A percentile compares a stretch with the other conserved stretches of the same genome.
Conservation (phyloP, 108 stramenopile species). For the Cylindrotheca fusiformis region DNA sequence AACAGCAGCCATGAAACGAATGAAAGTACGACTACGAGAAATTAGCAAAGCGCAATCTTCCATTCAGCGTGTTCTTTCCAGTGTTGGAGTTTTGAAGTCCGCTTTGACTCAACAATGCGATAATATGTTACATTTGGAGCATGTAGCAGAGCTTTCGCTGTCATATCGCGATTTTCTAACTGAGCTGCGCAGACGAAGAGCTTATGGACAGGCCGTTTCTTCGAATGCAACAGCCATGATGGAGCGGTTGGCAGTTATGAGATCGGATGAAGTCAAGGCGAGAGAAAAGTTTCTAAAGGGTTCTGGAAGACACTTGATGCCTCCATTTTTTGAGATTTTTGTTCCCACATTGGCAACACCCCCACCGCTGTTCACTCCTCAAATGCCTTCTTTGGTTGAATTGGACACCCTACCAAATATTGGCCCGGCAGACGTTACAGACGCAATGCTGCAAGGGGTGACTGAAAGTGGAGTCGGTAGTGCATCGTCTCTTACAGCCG, state of each 20-base stretch:
- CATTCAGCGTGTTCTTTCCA: constrained; percentile 69
- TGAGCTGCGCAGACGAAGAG: constrained; percentile 65
- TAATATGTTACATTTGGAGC: constrained; percentile 78
- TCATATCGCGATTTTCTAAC: constrained; percentile 67
- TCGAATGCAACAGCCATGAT: constrained; percentile 65
- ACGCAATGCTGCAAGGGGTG: constrained; percentile 29
- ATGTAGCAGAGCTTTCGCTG: constrained; percentile 64
- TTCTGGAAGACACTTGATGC: constrained; percentile 79
- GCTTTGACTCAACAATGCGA: constrained; percentile 65
- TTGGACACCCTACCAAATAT: constrained; percentile 70
- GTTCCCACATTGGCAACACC: constrained; percentile 81
- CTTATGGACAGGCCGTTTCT: constrained; percentile 73
- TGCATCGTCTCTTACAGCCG: constrained; percentile 63
- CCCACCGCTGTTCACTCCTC: constrained; percentile 77
- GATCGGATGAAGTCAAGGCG: constrained; percentile 73
- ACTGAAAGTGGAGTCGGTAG: constrained; percentile 45
- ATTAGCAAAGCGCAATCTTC: constrained; percentile 73
- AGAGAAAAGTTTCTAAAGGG: constrained; percentile 80
- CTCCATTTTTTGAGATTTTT: constrained; percentile 84
- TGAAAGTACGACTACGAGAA: constrained; percentile 74
- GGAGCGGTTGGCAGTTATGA: constrained; percentile 69
- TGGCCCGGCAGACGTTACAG: constrained; percentile 32
- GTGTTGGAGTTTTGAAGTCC: constrained; percentile 63
- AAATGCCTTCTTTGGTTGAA: constrained; percentile 72
- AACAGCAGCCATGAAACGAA: constrained; percentile 72